Base-by-base conservation (phyloP, 768 basidiomycete genomes). In the Rhodosporidiobolus odoratus region DNA sequence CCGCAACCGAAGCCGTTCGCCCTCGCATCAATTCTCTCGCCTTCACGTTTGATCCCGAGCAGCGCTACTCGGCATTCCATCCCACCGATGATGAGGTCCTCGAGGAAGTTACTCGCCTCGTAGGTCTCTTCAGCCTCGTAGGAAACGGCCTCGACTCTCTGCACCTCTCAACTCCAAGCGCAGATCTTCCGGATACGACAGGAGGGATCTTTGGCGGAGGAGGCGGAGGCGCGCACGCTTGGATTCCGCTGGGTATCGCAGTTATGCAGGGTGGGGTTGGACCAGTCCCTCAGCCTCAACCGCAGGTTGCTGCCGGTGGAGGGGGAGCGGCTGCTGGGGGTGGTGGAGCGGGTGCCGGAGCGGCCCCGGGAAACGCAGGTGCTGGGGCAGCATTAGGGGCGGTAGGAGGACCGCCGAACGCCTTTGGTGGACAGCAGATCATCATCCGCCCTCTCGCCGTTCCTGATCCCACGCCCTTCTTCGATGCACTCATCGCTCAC, bases 1-100 rank as follows among this genome's bases (percentile, higher is more conserved):
- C 37, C 35, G 62, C 27, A 1, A 15, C 5, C 35, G 56, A 38
- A 30, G 32, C 3, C 35, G 2, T 16, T 7, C 17, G 32, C 12
- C 13, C 62, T 13, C 62, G 21, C 34, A 23, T 69, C 34, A 12
- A 8, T 37, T 21, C 68, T 1, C 68, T 69, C 56, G 68, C 62
- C 13, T 58, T 69, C 62, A 41, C 61, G 5, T 69, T 69, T 50
- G 68, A 62, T 50, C 37, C 50, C 17, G 68, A 69, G 15, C 23
- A 35, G 32, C 38, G 23, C 34, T 53, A 23, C 25, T 30, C 43
- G n/a, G 5, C 45, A 3, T 9, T 7, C 19, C 17, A 15, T 2
- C 54, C 61, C 10, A 13, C 47, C 1, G 48, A 45, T 32, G 40
- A 41, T 13, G 38, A 25, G 30, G 38, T 52, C 27, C 6, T 23